Conservation (phyloP, 2,329 filamentous ascomycete species). For the Dothidotthia symphoricarpi region DNA sequence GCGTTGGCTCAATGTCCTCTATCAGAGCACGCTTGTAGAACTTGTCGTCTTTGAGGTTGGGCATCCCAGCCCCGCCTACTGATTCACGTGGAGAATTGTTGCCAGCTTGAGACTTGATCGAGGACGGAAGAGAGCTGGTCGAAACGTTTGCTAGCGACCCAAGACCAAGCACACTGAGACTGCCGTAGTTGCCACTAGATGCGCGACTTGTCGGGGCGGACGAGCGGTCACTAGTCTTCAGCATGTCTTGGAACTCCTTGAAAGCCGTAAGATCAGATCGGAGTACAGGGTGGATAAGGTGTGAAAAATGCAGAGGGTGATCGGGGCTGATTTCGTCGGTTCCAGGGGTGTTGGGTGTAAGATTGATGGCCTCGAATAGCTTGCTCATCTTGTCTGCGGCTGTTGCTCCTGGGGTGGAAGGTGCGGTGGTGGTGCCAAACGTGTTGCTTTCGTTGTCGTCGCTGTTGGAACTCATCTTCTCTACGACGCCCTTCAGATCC, state of each 20-base stretch:
- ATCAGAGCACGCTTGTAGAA: slow-evolving; percentile 88
- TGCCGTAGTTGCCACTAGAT: slow-evolving; percentile 69
- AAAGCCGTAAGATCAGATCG: slow-evolving; percentile 78
- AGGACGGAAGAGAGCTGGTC: slow-evolving; percentile 52
- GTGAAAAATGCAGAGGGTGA: slow-evolving; percentile 70
- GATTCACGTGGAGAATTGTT: slow-evolving; percentile 41
- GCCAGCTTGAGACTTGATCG: slow-evolving; percentile 48
- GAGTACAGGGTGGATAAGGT: slow-evolving; percentile 79
- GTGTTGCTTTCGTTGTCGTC: slow-evolving; percentile 69
- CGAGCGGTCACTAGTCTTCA: slow-evolving; percentile 61
- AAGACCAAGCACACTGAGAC: slow-evolving; percentile 59
- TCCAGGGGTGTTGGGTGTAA: slow-evolving; percentile 51
- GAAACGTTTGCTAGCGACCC: slow-evolving; percentile 53
- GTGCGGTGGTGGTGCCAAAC: slow-evolving; percentile 63
- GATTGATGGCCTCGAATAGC: slow-evolving; percentile 60
- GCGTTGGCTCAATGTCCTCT: slow-evolving; percentile 92
- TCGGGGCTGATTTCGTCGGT: slow-evolving; percentile 58
- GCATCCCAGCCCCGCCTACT: slow-evolving; percentile 39
- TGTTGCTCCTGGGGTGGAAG: slow-evolving; percentile 72
- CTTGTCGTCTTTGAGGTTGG: slow-evolving; percentile 79
- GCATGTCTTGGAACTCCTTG: slow-evolving; percentile 78
- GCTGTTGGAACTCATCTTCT: slow-evolving; percentile 72
- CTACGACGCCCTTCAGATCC: slow-evolving; percentile 89
- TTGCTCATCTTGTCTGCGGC: slow-evolving; percentile 57
- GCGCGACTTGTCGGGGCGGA: slow-evolving; percentile 63